phyloP scores from a whole-genome alignment of 179 eudicot genomes.

The Beta lomatogona region DNA sequence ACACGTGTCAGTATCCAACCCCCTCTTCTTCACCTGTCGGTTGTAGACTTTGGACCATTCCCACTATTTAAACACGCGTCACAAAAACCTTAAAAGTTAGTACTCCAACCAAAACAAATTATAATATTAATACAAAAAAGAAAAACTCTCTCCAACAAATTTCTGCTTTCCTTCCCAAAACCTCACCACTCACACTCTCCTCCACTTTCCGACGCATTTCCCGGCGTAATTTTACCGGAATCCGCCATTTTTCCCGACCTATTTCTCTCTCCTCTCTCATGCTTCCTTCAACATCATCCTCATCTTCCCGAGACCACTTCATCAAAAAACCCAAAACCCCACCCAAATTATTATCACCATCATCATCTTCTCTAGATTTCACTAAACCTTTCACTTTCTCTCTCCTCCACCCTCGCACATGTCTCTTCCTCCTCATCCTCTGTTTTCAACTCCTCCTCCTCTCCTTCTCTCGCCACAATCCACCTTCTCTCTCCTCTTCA shows the following conservation, averaged over 20 bases:
- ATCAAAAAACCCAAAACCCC: slow-evolving; percentile 37
- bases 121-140: no score
- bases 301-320: not conserved
- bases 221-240: slow-evolving; percentile 23
- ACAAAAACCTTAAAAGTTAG: no score
- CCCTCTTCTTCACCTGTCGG: slow-evolving; percentile 24
- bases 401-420: slow-evolving; percentile 53
- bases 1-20: slow-evolving; percentile 3
- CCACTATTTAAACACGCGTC: slow-evolving; percentile 21
- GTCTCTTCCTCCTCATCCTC: slow-evolving; percentile 57
- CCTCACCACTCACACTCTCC: not conserved
- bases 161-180: no score
- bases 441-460: slow-evolving; percentile 65
- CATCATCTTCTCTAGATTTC: slow-evolving; percentile 8
- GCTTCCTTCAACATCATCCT: slow-evolving; percentile 22
- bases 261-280: not conserved
- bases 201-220: not conserved
- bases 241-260: not conserved
- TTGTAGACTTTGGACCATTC: not conserved
- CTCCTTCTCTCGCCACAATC: slow-evolving; percentile 23
- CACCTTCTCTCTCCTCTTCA: slow-evolving; percentile 17
- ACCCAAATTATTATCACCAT: not conserved
- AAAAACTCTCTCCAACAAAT: not conserved
- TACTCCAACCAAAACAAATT: no score
- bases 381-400: slow-evolving; percentile 21